These are phyloP conservation scores for Raddia guianensis DNA, from an alignment of 176 grass and related monocot genomes.

Conservation along the genomic window DNA sequence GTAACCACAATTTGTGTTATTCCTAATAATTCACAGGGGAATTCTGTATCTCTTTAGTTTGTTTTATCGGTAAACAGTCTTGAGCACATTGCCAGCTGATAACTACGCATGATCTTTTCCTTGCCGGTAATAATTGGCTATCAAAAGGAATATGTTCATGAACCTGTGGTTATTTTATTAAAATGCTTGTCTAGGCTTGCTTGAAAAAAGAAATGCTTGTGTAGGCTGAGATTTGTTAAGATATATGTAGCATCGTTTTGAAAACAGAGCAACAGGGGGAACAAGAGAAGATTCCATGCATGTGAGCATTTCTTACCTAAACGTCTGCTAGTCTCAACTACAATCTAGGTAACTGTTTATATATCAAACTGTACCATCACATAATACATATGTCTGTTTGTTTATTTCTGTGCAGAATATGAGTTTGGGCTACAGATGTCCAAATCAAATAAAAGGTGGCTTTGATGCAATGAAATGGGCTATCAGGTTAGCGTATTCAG, in stretches of 20 bases:
- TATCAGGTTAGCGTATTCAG: constrained; percentile 45
- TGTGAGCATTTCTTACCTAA: constrained; percentile 42
- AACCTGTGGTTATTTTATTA: neutral
- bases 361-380: constrained; percentile 24
- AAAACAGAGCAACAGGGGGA: constrained; percentile 32
- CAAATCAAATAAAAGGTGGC: constrained; percentile 49
- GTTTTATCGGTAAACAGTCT: constrained; percentile 28
- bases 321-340: constrained; percentile 22
- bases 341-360: constrained; percentile 34
- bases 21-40: constrained; percentile 16
- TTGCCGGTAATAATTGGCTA: constrained; percentile 27
- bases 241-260: constrained; percentile 21
- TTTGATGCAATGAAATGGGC: constrained; percentile 29
- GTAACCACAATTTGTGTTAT: neutral
- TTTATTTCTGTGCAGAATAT: constrained; percentile 28
- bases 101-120: constrained; percentile 35
- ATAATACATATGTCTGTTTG: constrained; percentile 28
- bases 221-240: neutral
- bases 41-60: neutral
- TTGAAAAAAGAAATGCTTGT: neutral
- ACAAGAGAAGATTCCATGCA: constrained; percentile 46
- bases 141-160: constrained; percentile 23
- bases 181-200: constrained; percentile 19
- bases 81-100: constrained; percentile 29
- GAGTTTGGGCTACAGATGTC: constrained; percentile 40